Evolutionary conservation across 139 green algal species (phyloP).

Genomic region (Volvox africanus): DNA sequence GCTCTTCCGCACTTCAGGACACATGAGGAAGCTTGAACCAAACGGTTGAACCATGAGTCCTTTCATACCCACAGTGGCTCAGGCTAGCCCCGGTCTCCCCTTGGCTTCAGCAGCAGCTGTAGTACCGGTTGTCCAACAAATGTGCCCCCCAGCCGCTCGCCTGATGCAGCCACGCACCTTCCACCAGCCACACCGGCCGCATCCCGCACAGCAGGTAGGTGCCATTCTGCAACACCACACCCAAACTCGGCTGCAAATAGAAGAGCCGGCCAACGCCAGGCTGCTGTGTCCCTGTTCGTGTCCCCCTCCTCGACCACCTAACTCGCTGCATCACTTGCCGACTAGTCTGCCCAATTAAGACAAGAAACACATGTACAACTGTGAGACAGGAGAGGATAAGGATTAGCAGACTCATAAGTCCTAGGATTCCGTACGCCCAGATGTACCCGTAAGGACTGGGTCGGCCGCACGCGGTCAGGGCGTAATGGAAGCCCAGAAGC

Average conservation of each 20-base stretch:
- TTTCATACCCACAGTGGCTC: too few species aligned
- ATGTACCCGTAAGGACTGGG: not conserved
- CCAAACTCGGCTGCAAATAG: not conserved
- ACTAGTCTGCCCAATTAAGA: slow-evolving; percentile 29
- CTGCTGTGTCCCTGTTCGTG: not conserved
- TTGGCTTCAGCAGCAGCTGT: slow-evolving; percentile 18
- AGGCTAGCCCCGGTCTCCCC: too few species aligned
- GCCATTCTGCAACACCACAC: slow-evolving; percentile 4
- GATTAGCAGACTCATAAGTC: not conserved
- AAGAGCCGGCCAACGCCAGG: not conserved
- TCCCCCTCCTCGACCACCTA: not conserved
- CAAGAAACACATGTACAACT: not conserved
- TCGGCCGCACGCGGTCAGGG: slow-evolving; percentile 39
- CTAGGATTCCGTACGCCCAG: not conserved
- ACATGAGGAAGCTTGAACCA: too few species aligned
- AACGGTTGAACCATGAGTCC: too few species aligned
- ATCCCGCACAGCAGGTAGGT: not conserved
- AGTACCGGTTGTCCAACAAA: not conserved
- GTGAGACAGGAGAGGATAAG: not conserved
- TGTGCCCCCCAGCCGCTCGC: not conserved
- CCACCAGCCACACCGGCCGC: slow-evolving; percentile 24
- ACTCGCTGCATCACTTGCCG: not conserved
- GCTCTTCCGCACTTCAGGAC: too few species aligned
- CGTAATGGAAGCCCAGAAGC: slow-evolving; percentile 22
- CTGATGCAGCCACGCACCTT: not conserved